A percentile compares a stretch with the other conserved stretches of the same genome.
These are phyloP conservation scores for Helotiales sp. DNA, from an alignment of 2,329 filamentous ascomycete genomes.

Conservation along the genomic window DNA sequence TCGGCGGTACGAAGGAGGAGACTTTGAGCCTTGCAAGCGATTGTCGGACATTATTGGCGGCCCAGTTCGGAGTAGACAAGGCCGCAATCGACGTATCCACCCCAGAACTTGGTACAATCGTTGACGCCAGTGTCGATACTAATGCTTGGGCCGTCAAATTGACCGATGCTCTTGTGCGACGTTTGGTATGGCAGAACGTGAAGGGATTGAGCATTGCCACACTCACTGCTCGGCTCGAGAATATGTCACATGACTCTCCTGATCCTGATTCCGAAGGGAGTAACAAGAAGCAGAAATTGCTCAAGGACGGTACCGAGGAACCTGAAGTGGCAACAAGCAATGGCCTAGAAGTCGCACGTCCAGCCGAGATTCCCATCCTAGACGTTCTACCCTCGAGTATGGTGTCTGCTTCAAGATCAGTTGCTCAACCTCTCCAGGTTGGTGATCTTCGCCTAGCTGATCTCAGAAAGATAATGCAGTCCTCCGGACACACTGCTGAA, in stretches of 20 bases:
- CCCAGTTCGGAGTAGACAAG: constrained; percentile 43
- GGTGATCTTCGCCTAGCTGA: constrained; percentile 90
- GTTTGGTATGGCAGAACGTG: constrained; percentile 92
- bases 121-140: constrained; percentile 95
- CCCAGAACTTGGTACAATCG: constrained; percentile 67
- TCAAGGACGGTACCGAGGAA: constrained; percentile 46
- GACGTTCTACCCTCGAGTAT: constrained; percentile 55
- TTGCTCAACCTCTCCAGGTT: constrained; percentile 87
- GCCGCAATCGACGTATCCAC: constrained; percentile 73
- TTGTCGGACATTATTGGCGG: constrained; percentile 67
- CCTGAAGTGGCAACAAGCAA: not conserved
- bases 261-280: constrained; percentile 40
- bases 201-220: constrained; percentile 88
- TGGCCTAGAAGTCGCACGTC: constrained; percentile 20
- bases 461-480: constrained; percentile 79
- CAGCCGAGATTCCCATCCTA: constrained; percentile 38
- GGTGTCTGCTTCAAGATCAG: constrained; percentile 71
- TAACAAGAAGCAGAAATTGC: constrained; percentile 43
- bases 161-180: constrained; percentile 79
- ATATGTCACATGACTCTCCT: constrained; percentile 45
- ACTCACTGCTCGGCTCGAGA: constrained; percentile 73
- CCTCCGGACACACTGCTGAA: constrained; percentile 81
- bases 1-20: constrained; percentile 77
- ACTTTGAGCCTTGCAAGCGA: constrained; percentile 77
- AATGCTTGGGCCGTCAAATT: constrained; percentile 97